A percentile compares a stretch with the other conserved stretches of the same genome.
phyloP scores from a whole-genome alignment of 495 filamentous ascomycete genomes.

The Sabuloglossum arenarium region DNA sequence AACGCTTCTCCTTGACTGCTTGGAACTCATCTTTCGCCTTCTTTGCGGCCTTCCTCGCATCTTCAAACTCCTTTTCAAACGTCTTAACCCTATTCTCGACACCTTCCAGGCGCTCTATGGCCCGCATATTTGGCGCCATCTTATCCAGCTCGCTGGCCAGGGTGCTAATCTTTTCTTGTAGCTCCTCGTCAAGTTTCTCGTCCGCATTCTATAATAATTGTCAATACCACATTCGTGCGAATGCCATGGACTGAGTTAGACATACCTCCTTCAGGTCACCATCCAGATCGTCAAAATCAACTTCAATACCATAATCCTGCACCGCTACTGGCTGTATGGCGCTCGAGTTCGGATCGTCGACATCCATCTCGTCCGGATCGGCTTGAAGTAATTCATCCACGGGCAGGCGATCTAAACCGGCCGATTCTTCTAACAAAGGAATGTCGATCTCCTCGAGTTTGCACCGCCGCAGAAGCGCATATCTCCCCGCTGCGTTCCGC shows the following conservation, averaged over 20 bases:
- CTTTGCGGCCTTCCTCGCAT: conserved; percentile 49
- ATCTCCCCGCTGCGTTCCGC: conserved; percentile 60
- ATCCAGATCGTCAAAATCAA: conserved; percentile 72
- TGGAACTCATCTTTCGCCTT: conserved; percentile 66
- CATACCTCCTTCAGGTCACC: conserved; percentile 65
- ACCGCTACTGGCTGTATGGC: conserved; percentile 26
- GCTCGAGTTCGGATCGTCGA: conserved; percentile 34
- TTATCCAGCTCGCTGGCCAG: conserved; percentile 69
- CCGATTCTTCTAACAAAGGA: conserved; percentile 56
- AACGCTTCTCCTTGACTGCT: conserved; percentile 57
- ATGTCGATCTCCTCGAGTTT: conserved; percentile 84
- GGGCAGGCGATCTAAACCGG: conserved; percentile 57
- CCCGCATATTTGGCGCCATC: conserved; percentile 88
- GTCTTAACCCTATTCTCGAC: conserved; percentile 65
- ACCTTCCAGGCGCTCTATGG: conserved; percentile 74
- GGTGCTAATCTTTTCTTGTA: conserved; percentile 54
- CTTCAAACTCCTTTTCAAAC: conserved; percentile 77
- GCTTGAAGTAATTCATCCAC: conserved; percentile 54
- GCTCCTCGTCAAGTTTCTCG: conserved; percentile 50
- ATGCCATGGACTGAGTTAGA: background rate
- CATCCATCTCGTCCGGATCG: conserved; percentile 66
- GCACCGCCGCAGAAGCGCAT: conserved; percentile 67
- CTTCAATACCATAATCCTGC: conserved; percentile 81
- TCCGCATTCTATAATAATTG: conserved; percentile 32
- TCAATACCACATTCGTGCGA: conserved; percentile 12